Evolutionary conservation across 2,329 filamentous ascomycete genomes (phyloP), one percentile per base, ranked within the genome.

Genomic region (Paraphaeosphaeria sporulosa): DNA sequence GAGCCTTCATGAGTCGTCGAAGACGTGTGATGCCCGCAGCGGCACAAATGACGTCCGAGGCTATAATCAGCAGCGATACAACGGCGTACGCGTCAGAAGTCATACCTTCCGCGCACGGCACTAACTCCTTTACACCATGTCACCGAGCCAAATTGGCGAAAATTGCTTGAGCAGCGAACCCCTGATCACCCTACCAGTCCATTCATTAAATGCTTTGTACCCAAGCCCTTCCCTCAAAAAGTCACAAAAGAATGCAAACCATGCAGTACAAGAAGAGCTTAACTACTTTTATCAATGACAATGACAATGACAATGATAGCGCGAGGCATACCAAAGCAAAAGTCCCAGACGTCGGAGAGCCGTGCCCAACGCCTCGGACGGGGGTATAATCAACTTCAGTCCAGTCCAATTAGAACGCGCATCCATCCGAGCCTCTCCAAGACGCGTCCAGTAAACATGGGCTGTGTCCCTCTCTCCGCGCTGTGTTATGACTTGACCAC

Each of bases 401-500:
- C 13, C 47, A 47, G 25, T 27, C 21, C 23, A 27, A 6, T 27
- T 27, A 3, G 3, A 12, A 27, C 21, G 7, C 44, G 30, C 30
- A n/a, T 40, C 38, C 17, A 40, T 40, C 17, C 38, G 17, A 40
- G 25, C 25, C 25, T 4, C 3, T 40, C 17, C 38, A 30, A 30
- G 12, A 3, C 46, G 27, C 27, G 8, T 34, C 46, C 25, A 12
- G 25, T 6, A 27, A 6, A 49, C 12, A 44, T 12, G 19, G 9
- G 21, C 42, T 23, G 19, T n/a, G 8, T 3, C 23, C 19, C 23
- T 23, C 42, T 13, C 9, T 7, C 2, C n/a, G 5, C n/a, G 10
- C 9, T 44, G n/a, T 9, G 10, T 12, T 52, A 60, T 15, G 42
- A 44, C 42, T 53, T 19, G 32, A 76, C 64, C 50, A 69, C 66